phyloP scores from a whole-genome alignment of 2,329 filamentous ascomycete genomes.

The Plectosphaerella sp. region DNA sequence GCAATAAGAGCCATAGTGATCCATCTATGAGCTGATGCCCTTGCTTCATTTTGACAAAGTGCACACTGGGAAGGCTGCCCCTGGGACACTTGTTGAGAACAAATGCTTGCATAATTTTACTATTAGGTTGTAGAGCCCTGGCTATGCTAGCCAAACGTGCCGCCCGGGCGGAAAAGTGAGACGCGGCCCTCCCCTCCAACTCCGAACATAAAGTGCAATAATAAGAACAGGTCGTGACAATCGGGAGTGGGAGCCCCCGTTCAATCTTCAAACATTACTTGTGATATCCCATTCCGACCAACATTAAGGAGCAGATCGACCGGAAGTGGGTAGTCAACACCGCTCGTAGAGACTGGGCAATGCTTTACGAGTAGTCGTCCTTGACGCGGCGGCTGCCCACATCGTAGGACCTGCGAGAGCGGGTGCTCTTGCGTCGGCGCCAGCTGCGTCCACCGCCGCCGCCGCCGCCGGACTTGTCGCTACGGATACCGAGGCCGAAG shows the following conservation, averaged over 20 bases:
- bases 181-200: background rate
- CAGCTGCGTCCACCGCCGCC: conserved; percentile 32
- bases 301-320: no score
- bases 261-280: background rate
- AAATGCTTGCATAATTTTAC: no score
- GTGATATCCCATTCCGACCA: background rate
- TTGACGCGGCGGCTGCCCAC: conserved; percentile 59
- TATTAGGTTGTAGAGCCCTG: no score
- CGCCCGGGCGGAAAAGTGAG: no score
- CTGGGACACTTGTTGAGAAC: no score
- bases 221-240: no score
- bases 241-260: background rate
- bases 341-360: conserved; percentile 4
- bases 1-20: no score
- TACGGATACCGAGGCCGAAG: conserved; percentile 60
- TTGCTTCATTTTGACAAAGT: no score
- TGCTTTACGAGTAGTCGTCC: conserved; percentile 59
- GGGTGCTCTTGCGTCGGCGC: conserved; percentile 44
- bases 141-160: no score
- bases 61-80: no score
- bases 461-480: conserved; percentile 34
- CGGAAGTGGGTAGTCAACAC: background rate
- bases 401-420: conserved; percentile 51
- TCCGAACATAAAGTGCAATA: background rate
- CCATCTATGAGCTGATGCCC: no score